A percentile compares a stretch with the other conserved stretches of the same genome.
phyloP scores from a whole-genome alignment of 2,329 filamentous ascomycete genomes.

The Neoarthrinium moseri region DNA sequence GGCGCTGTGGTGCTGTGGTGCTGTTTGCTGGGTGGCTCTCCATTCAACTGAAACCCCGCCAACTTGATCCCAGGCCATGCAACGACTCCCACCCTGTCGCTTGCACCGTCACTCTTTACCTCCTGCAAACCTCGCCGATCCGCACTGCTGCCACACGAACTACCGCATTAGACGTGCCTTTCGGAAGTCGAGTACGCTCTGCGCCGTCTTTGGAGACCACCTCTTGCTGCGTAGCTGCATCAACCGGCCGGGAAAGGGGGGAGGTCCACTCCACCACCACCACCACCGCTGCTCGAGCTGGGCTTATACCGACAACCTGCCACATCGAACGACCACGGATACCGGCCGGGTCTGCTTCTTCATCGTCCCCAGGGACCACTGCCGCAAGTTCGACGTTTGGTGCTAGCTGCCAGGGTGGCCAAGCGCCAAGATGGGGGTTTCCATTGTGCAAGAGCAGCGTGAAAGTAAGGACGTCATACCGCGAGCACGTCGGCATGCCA shows the following conservation, averaged over 20 bases:
- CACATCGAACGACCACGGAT: too few species aligned
- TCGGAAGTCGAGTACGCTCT: not conserved
- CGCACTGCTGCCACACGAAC: too few species aligned
- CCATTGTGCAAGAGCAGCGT: constrained; percentile 81
- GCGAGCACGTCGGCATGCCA: constrained; percentile 3
- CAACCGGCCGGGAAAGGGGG: not conserved
- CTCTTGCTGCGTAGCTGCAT: too few species aligned
- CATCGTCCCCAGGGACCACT: too few species aligned
- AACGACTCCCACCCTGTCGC: not conserved
- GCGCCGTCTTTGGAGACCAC: not conserved
- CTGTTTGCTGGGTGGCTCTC: too few species aligned
- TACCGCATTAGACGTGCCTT: too few species aligned
- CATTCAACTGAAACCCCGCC: constrained; percentile 7
- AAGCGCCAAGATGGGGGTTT: constrained; percentile 71
- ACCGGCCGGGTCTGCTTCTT: too few species aligned
- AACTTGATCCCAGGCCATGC: constrained; percentile 3
- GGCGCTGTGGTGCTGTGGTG: too few species aligned
- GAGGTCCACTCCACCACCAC: not conserved
- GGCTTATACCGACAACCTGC: too few species aligned
- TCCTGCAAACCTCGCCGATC: too few species aligned
- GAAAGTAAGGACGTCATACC: constrained; percentile 58
- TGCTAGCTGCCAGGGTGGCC: constrained; percentile 13
- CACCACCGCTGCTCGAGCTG: not conserved
- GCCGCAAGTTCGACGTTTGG: too few species aligned
- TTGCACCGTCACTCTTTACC: constrained; percentile 4